These are phyloP conservation scores for Tricholoma flavovirens DNA, from an alignment of 768 basidiomycete genomes.

Conservation along the genomic window DNA sequence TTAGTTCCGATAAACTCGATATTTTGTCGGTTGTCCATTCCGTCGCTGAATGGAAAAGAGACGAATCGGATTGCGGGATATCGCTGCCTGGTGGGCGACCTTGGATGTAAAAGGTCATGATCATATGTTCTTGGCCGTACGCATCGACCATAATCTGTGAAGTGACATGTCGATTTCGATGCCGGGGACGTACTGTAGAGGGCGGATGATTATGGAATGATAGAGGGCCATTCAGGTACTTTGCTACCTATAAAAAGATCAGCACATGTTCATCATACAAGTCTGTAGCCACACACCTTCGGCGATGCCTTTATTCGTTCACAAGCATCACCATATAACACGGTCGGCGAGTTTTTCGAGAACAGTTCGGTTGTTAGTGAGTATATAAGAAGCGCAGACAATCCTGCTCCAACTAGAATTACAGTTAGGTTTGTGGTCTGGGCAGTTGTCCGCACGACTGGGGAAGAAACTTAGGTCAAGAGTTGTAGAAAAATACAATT, in stretches of 20 bases:
- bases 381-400: constrained; percentile 71
- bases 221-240: constrained; percentile 62
- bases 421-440: constrained; percentile 49
- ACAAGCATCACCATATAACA: constrained; percentile 62
- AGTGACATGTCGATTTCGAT: constrained; percentile 76
- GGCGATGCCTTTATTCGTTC: constrained; percentile 44
- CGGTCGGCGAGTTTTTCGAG: constrained; percentile 84
- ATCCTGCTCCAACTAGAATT: constrained; percentile 70
- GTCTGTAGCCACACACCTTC: constrained; percentile 29
- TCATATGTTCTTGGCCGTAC: constrained; percentile 74
- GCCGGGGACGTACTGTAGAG: constrained; percentile 66
- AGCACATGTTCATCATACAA: constrained; percentile 4
- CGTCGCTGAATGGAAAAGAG: constrained; percentile 38
- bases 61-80: constrained; percentile 29
- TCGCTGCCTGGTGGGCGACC: constrained; percentile 42
- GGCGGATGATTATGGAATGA: constrained; percentile 82
- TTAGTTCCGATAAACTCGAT: constrained; percentile 41
- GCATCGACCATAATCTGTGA: constrained; percentile 73
- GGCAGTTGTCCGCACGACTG: constrained; percentile 46
- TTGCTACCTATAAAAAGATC: constrained; percentile 46
- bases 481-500: not conserved
- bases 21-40: constrained; percentile 39
- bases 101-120: constrained; percentile 78
- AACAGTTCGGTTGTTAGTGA: constrained; percentile 80
- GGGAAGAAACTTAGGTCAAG: not conserved